Evolutionary conservation across 352 stramenopile genomes (phyloP), one percentile per base, ranked within the genome.

Genomic region (Lagenidium sp.): DNA sequence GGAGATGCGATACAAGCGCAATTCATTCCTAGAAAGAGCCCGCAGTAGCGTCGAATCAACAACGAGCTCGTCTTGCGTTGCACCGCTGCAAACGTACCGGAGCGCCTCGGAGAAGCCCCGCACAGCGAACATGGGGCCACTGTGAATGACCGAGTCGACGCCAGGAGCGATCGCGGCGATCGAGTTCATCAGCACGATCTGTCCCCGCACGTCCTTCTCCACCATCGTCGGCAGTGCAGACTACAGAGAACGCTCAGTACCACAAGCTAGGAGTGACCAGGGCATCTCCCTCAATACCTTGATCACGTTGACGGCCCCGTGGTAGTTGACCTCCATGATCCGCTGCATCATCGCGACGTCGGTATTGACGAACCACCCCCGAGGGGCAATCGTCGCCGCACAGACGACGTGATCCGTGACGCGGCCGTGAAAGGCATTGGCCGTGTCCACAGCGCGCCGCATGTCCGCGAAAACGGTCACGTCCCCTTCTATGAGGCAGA

Each of bases 71-170:
- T n/a, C n/a, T n/a, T n/a, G n/a, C n/a, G n/a, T n/a, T n/a, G n/a
- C n/a, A n/a, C n/a, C n/a, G n/a, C 24, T 12, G 21, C 16, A 29
- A 43, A 43, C 36, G 19, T 2, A 43, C 26, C 68, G 69, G n/a
- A 98, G 63, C n/a, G 68, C 68, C 39, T 98, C 90, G 3, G 91
- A 84, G 46, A 98, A 74, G 24, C 86, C 91, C 8, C 82, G 63
- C 13, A 98, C 41, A 2, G 86, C 94, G 55, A 76, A 92, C 53
- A 97, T 96, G 19, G 81, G 79, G 2, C 87, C 78, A 41, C 62
- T 74, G 59, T 95, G 97, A 0, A 78, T 68, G 22, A 76, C 76
- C 52, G 94, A 96, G 20, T 88, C 94, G 55, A 87, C 81, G 2
- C 94, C 53, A n/a, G 62, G 55, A 19, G 60, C 55, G 36, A 82